Base-by-base conservation (phyloP, 371 early-diverging fungal species). In the Actinomortierella wolfii region DNA sequence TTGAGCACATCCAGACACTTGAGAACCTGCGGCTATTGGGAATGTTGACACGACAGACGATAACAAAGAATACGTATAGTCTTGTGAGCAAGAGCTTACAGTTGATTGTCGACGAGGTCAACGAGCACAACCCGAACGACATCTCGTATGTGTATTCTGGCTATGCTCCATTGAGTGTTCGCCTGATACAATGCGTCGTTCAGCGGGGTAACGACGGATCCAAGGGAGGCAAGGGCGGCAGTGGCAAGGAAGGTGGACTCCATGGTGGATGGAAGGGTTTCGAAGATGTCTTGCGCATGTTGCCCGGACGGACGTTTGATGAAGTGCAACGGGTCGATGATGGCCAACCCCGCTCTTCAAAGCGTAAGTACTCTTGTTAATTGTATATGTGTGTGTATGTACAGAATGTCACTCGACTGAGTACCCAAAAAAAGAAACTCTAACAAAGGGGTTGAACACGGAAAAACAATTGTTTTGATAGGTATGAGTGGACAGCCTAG, bases 101-200 rank as follows among this genome's bases (percentile, higher is more conserved):
- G 14, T 77, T 97, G 59, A 86, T 93, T 58, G 92, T 93, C 21
- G 93, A 94, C 59, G 91, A 97, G 44, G 93, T 92, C 18, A 87
- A 93, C 58, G 95, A 94, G 59, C 84, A 87, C 34, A 83, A 89
- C 42, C 94, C 95, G 0, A 88, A 89, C 44, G 97, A 97, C 77
- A 85, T 94, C 0, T 86, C 94, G 0, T 97, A 94, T 63, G 96
- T 96, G 17, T 96, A 94, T 65, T 92, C 94, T 0, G 98, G 98
- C 3, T 97, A 93, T 73, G 97, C 96, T 1, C 97, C 98, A 3
- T 56, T 96, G 26, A 87, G 88, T 26, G 86, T 94, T 7, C 89
- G 98, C 44, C 78, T 97, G 29, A 83, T 97, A n/a, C 94, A 98
- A 68, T 86, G 86, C 54, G 92, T 93, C 17, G 64, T 69, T 23